Percentiles rank a stretch among this genome's conserved stretches.
Evolutionary conservation across 495 filamentous ascomycete species (phyloP).

Genomic region (Elasticomyces elasticus): DNA sequence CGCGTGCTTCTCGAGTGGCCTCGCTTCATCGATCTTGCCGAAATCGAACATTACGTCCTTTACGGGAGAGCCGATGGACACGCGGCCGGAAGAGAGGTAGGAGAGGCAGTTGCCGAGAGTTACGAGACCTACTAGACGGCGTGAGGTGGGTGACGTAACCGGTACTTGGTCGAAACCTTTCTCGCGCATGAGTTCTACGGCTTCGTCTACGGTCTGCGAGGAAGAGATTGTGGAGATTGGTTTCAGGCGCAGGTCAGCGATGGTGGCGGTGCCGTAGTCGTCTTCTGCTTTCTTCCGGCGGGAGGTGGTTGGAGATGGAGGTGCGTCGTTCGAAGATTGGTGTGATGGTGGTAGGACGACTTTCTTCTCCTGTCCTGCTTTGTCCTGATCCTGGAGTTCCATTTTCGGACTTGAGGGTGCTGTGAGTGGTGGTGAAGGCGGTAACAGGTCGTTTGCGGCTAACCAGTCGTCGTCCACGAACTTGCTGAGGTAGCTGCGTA

Average conservation of each 20-base stretch:
- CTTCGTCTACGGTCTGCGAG: conserved; percentile 60
- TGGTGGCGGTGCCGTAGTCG: conserved; percentile 57
- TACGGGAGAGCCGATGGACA: conserved; percentile 59
- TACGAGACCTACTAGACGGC: conserved; percentile 73
- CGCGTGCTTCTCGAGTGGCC: conserved; percentile 17
- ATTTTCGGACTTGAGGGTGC: conserved; percentile 36
- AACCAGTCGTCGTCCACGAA: conserved; percentile 99
- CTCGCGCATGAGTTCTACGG: conserved; percentile 94
- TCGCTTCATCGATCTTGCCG: conserved; percentile 60
- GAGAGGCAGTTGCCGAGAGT: conserved; percentile 91
- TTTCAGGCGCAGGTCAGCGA: conserved; percentile 74
- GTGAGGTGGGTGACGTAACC: conserved; percentile 58
- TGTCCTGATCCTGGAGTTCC: conserved; percentile 4
- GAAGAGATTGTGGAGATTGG: conserved; percentile 76
- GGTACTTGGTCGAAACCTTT: conserved; percentile 95
- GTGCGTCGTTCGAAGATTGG: conserved; percentile 9
- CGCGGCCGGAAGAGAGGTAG: conserved; percentile 73
- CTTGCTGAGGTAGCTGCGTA: conserved; percentile 96
- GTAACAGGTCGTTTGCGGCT: conserved; percentile 80
- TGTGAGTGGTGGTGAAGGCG: conserved; percentile 44
- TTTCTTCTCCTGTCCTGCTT: conserved; percentile 7
- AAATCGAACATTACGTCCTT: conserved; percentile 96
- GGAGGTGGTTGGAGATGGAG: conserved; percentile 3
- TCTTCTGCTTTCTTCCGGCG: not conserved
- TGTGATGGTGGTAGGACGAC: not conserved